Conservation (phyloP, 2,329 filamentous ascomycete species). For the Lasiodiplodia citricola region DNA sequence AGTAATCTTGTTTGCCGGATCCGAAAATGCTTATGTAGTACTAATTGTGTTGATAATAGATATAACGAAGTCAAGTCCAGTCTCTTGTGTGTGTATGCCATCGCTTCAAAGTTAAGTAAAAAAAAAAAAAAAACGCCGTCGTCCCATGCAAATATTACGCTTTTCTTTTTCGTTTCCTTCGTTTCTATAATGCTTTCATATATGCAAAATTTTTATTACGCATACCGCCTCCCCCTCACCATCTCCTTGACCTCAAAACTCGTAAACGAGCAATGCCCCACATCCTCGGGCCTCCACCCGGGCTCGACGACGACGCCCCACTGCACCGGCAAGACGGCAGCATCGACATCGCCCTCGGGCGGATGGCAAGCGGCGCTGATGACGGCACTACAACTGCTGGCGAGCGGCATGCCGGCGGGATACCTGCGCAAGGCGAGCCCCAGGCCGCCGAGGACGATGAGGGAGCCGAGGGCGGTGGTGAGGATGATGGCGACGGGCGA, state of each 20-base stretch:
- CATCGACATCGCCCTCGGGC: constrained; percentile 28
- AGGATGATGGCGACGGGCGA: constrained; percentile 29
- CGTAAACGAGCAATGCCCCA: constrained; percentile 33
- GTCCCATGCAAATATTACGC: no score
- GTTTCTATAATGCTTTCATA: no score
- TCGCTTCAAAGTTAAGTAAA: no score
- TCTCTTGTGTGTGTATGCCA: no score
- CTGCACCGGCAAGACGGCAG: constrained; percentile 32
- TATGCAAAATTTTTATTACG: not conserved
- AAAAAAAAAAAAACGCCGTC: no score
- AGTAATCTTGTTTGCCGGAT: no score
- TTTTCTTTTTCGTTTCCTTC: no score
- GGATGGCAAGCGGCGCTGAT: constrained; percentile 44
- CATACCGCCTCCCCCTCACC: constrained; percentile 29
- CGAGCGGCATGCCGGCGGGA: constrained; percentile 37
- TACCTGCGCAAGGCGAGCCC: constrained; percentile 29
- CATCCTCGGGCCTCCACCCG: not conserved
- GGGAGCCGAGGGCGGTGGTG: constrained; percentile 25
- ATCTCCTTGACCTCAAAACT: constrained; percentile 30
- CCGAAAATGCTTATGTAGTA: no score
- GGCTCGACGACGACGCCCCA: constrained; percentile 36
- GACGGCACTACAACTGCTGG: constrained; percentile 36
- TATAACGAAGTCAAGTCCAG: no score
- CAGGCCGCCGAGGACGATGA: constrained; percentile 29
- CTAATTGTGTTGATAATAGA: no score